A percentile compares a stretch with the other conserved stretches of the same genome.
These are phyloP conservation scores for Colletotrichum sp. DNA, from an alignment of 2,329 filamentous ascomycete genomes.

Conservation along the genomic window DNA sequence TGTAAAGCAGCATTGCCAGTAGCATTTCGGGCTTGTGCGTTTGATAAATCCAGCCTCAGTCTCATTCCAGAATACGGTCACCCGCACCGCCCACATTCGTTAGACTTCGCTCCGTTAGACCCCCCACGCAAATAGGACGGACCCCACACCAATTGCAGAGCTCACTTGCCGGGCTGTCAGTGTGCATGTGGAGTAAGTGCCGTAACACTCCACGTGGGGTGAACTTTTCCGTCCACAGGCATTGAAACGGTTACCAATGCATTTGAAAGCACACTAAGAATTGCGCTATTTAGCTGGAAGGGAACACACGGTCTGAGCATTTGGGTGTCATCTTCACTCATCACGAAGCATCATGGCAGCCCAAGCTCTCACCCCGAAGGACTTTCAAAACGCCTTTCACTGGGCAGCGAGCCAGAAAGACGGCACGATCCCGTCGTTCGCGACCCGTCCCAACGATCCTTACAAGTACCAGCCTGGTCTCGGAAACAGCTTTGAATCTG, in stretches of 20 bases:
- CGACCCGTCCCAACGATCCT: constrained; percentile 41
- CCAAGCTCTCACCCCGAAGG: constrained; percentile 18
- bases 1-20: background rate
- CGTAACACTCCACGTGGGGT: constrained; percentile 6
- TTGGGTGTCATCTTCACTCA: background rate
- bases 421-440: constrained; percentile 58
- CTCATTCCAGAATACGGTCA: background rate
- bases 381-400: constrained; percentile 57
- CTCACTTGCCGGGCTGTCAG: background rate
- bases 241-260: background rate
- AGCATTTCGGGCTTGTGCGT: background rate
- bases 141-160: background rate
- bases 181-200: background rate
- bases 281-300: background rate
- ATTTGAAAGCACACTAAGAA: background rate
- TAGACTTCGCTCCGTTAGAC: background rate
- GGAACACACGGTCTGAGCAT: background rate
- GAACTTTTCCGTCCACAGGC: background rate
- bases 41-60: background rate
- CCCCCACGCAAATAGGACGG: background rate
- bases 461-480: constrained; percentile 61
- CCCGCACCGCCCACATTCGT: background rate
- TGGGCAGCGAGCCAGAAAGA: constrained; percentile 67
- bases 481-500: constrained; percentile 51
- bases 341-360: background rate